Base-by-base conservation (phyloP, 2,329 filamentous ascomycete genomes). In the Penicillium sp. region DNA sequence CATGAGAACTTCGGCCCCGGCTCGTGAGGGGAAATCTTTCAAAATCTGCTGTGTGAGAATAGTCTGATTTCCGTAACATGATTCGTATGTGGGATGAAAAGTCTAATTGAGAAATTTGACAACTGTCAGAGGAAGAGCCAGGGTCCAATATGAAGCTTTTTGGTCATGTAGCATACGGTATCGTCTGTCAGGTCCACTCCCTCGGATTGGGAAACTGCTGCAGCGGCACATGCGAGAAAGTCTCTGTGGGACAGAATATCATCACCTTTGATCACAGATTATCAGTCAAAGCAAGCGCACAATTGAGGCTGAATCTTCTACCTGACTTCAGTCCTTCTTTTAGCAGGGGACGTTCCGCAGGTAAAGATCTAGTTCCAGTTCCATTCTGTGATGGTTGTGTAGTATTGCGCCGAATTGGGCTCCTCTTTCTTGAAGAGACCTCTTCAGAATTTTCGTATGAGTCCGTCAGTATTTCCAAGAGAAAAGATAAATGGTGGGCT, bases 181-280 rank as follows among this genome's bases (percentile, higher is more conserved):
- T 36, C 33, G 10, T 48, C 45, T 48, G 13, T 48, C 14, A 48
- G 7, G 14, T 48, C 45, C 19, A 16, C 21, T 28, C 16, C 29
- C 31, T 39, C 16, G 16, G 31, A 28, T 18, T 48, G 45, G 45
- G 45, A 48, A 48, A 48, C 45, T 37, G 45, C 45, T 26, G 45
- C 45, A 37, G 45, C 24, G 31, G 45, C 45, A 26, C 9, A 29
- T 26, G 45, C 33, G 33, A 48, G 45, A 37, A 48, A 48, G 13
- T 48, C 45, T 24, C 31, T 37, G 24, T 48, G 45, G 6, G 45
- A 21, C 18, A 48, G 21, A 28, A 48, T 28, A 48, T 48, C 45
- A n/a, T 48, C 45, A 48, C 45, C 45, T 48, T 18, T 21, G n/a
- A 19, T 18, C 9, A n/a, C n/a, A 18, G 33, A 18, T 8, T 48